Percentiles rank a stretch among this genome's conserved stretches.
These are phyloP conservation scores for Excoecaria cochinchinensis DNA, from an alignment of 345 rosid species.

Conservation along the genomic window DNA sequence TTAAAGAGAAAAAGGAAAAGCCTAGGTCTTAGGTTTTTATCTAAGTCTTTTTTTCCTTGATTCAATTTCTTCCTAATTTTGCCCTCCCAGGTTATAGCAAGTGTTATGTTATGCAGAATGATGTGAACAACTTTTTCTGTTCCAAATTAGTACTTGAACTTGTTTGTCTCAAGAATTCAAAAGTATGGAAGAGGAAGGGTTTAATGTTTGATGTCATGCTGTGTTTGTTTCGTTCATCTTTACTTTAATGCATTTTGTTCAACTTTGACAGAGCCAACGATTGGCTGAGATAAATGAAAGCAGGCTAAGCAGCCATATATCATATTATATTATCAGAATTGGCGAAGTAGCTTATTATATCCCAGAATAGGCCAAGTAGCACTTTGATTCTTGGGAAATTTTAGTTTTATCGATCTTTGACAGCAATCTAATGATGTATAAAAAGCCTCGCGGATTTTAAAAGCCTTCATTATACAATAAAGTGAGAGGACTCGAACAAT, in stretches of 20 bases:
- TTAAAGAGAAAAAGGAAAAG: slow-evolving; percentile 84
- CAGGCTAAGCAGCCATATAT: too few species aligned
- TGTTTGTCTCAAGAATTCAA: neutral
- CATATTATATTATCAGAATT: too few species aligned
- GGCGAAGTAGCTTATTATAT: too few species aligned
- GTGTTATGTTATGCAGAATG: slow-evolving; percentile 8
- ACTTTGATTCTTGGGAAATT: too few species aligned
- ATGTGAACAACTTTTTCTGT: neutral
- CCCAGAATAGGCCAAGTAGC: too few species aligned
- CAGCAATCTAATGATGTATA: too few species aligned
- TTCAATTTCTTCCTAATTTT: neutral
- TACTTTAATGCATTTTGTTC: neutral
- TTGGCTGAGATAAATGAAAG: too few species aligned
- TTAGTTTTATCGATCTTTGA: too few species aligned
- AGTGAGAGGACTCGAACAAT: too few species aligned
- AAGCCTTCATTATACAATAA: too few species aligned
- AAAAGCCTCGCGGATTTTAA: too few species aligned
- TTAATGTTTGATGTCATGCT: neutral
- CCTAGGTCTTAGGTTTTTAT: slow-evolving; percentile 56
- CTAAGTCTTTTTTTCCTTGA: neutral
- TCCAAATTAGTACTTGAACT: neutral
- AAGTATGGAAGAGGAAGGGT: neutral
- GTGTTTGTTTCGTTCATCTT: neutral
- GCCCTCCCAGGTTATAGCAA: neutral
- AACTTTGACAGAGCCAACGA: too few species aligned